Percentiles rank a stretch among this genome's conserved stretches.
phyloP scores from a whole-genome alignment of 2,329 filamentous ascomycete genomes.

The Golovinomyces cichoracearum region DNA sequence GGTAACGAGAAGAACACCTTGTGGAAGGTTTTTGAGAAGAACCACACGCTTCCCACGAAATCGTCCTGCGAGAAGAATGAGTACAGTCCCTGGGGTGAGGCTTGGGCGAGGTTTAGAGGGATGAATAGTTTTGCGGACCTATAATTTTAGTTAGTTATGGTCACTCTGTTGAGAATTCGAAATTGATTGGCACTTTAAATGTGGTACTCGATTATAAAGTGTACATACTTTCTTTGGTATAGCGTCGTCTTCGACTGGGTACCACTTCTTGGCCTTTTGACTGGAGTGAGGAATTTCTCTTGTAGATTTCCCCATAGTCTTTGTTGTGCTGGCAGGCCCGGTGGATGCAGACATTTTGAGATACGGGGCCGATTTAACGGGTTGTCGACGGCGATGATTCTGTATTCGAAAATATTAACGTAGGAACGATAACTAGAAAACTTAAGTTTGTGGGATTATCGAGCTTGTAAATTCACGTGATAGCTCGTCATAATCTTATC shows the following conservation, averaged over 20 bases:
- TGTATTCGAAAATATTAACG: not conserved
- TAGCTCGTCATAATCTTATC: no score
- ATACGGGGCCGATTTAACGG: slow-evolving; percentile 10
- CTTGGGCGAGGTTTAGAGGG: slow-evolving; percentile 66
- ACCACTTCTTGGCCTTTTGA: slow-evolving; percentile 98
- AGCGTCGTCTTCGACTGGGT: slow-evolving; percentile 77
- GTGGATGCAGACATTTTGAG: slow-evolving; percentile 38
- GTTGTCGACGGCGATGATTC: slow-evolving; percentile 8
- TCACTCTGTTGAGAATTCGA: not conserved
- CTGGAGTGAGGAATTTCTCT: slow-evolving; percentile 63
- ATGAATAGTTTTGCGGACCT: slow-evolving; percentile 89
- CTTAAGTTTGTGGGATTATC: slow-evolving; percentile 1
- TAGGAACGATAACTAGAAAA: slow-evolving; percentile 1
- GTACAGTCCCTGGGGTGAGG: slow-evolving; percentile 80
- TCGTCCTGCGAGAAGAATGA: slow-evolving; percentile 96
- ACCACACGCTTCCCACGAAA: slow-evolving; percentile 99
- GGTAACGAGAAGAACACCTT: slow-evolving; percentile 96
- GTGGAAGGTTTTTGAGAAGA: slow-evolving; percentile 89
- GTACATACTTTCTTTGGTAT: slow-evolving; percentile 63
- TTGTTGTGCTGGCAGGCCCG: slow-evolving; percentile 24
- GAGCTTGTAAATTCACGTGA: not conserved
- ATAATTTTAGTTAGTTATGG: slow-evolving; percentile 16
- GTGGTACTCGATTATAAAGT: not conserved
- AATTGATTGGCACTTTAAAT: not conserved
- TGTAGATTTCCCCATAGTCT: slow-evolving; percentile 95